phyloP scores from a whole-genome alignment of 2,329 filamentous ascomycete species.

The Orbilia quercus region DNA sequence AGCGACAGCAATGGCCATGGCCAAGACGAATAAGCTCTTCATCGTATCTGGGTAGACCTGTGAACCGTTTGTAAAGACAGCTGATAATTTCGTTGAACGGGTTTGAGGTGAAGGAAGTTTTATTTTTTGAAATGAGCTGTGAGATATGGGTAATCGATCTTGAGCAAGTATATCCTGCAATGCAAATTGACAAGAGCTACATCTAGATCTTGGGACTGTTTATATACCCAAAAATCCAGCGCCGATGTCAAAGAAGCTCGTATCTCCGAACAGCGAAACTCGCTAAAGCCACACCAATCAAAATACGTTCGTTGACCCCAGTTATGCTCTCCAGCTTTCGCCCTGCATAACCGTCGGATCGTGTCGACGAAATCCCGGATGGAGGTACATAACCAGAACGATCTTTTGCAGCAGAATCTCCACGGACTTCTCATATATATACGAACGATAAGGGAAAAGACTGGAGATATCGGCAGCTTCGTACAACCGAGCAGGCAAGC shows the following conservation, averaged over 20 bases:
- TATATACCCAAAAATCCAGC: too few species aligned
- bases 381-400: neutral
- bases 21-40: conserved; percentile 7
- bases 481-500: neutral
- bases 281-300: too few species aligned
- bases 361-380: neutral
- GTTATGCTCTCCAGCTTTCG: neutral
- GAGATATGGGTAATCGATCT: too few species aligned
- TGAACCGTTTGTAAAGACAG: neutral
- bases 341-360: conserved; percentile 29
- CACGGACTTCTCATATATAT: neutral
- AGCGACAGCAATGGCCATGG: conserved; percentile 8
- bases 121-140: too few species aligned
- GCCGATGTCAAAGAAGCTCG: too few species aligned
- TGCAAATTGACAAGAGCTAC: too few species aligned
- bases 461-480: neutral
- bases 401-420: neutral
- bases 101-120: too few species aligned
- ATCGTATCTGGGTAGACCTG: neutral
- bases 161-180: too few species aligned
- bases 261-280: too few species aligned
- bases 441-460: neutral
- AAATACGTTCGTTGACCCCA: neutral
- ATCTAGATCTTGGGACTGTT: too few species aligned
- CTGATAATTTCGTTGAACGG: too few species aligned